Percentiles rank a stretch among this genome's conserved stretches.
phyloP scores from a whole-genome alignment of 2,329 filamentous ascomycete species.

The Alternaria longipes region DNA sequence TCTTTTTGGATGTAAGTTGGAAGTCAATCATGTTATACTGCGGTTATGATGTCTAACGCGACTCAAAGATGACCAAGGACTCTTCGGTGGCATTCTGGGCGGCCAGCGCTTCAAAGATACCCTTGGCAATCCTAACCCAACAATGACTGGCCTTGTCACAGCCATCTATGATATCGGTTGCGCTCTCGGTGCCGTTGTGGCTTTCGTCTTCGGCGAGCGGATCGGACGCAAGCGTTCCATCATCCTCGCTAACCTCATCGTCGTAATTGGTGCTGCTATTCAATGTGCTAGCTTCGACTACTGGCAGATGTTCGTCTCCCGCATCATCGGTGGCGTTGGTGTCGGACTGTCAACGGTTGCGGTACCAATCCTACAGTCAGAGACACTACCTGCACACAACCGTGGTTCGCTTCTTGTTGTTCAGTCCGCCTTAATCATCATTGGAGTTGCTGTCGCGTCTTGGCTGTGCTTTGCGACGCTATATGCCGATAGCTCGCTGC shows the following conservation, averaged over 20 bases:
- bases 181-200: constrained; percentile 51
- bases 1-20: constrained; percentile 25
- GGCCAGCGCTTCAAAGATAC: constrained; percentile 33
- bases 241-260: constrained; percentile 61
- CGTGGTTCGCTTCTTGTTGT: constrained; percentile 26
- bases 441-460: constrained; percentile 26
- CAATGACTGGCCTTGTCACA: constrained; percentile 49
- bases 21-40: background rate
- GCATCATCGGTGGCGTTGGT: constrained; percentile 56
- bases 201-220: constrained; percentile 61
- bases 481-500: constrained; percentile 22
- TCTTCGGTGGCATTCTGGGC: constrained; percentile 38
- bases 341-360: constrained; percentile 59
- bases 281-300: constrained; percentile 44
- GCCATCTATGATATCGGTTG: constrained; percentile 54
- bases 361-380: constrained; percentile 55
- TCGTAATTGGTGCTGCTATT: constrained; percentile 45
- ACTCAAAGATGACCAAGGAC: constrained; percentile 33
- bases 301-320: constrained; percentile 44
- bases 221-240: constrained; percentile 65
- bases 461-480: constrained; percentile 27
- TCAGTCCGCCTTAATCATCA: constrained; percentile 27
- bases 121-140: constrained; percentile 20
- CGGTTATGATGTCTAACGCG: background rate
- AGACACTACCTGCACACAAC: constrained; percentile 41